Percentiles rank a stretch among this genome's conserved stretches.
phyloP scores from a whole-genome alignment of 2,329 filamentous ascomycete genomes.

The Fonsecaea erecta region DNA sequence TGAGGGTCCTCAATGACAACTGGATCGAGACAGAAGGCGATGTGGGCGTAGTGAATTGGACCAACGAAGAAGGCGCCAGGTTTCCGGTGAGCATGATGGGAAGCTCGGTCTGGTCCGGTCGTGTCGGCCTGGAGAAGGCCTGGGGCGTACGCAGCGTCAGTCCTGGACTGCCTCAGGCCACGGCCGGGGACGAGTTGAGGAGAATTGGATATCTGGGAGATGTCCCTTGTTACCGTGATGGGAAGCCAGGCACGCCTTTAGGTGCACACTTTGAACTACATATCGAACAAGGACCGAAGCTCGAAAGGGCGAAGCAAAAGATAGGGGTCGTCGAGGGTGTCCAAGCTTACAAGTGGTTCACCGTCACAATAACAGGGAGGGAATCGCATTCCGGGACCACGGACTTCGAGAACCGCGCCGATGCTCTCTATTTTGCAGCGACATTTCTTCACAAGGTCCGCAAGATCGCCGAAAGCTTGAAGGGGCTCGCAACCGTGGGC shows the following conservation, averaged over 20 bases:
- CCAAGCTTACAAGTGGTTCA: constrained; percentile 77
- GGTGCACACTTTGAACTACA: constrained; percentile 84
- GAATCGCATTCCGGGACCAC: constrained; percentile 79
- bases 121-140: constrained; percentile 65
- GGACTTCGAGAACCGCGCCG: constrained; percentile 66
- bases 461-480: constrained; percentile 60
- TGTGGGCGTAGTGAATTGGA: constrained; percentile 78
- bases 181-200: constrained; percentile 69
- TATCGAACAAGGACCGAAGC: constrained; percentile 80
- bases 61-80: constrained; percentile 79
- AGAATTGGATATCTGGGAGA: constrained; percentile 69
- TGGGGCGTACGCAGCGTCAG: constrained; percentile 66
- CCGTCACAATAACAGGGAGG: constrained; percentile 66
- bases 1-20: constrained; percentile 70
- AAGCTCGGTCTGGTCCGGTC: constrained; percentile 76
- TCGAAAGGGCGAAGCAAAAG: constrained; percentile 67
- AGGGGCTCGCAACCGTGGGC: constrained; percentile 70
- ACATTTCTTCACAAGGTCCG: constrained; percentile 71
- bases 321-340: constrained; percentile 74
- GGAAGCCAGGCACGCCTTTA: constrained; percentile 61
- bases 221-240: constrained; percentile 53
- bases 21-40: constrained; percentile 70
- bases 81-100: constrained; percentile 76
- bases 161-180: constrained; percentile 45
- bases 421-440: constrained; percentile 69